Evolutionary conservation across 2,329 filamentous ascomycete genomes (phyloP).

Genomic region (Fusarium euwallaceae): DNA sequence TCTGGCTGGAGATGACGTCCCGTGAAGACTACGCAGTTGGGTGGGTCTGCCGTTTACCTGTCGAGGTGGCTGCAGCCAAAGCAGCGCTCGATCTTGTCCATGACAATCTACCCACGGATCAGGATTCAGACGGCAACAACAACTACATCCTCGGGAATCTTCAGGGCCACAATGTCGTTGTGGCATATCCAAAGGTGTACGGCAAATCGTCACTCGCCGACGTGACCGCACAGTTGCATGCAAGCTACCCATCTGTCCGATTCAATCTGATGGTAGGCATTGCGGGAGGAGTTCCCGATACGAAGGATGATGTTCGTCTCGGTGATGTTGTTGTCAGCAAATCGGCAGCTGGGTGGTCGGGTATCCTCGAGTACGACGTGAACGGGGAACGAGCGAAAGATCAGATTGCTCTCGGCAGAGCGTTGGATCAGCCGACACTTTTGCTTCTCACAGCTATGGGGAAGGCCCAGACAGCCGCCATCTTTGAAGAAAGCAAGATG

Average conservation of each 20-base stretch:
- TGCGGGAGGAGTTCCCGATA: neutral
- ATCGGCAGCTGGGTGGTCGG: constrained; percentile 1
- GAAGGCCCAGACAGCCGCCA: neutral
- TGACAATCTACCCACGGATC: neutral
- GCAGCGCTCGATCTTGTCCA: neutral
- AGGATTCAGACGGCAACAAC: neutral
- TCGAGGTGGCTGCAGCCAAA: neutral
- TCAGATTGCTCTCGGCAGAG: neutral
- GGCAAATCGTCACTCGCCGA: constrained; percentile 1
- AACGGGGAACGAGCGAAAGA: neutral
- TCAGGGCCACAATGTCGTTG: constrained; percentile 4
- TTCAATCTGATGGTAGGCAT: constrained; percentile 6
- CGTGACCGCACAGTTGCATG: neutral
- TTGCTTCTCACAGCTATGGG: neutral
- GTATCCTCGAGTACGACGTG: neutral
- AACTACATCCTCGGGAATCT: constrained; percentile 2
- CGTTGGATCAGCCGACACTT: neutral
- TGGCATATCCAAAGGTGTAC: constrained; percentile 2
- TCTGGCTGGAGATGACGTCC: neutral
- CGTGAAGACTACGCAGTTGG: neutral
- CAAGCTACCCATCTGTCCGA: neutral
- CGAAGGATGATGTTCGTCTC: constrained; percentile 4
- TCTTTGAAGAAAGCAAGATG: neutral
- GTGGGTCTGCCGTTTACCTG: neutral
- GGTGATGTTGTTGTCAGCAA: constrained; percentile 12